phyloP scores from a whole-genome alignment of 805 yeast species.

The Candida fluviatilis region DNA sequence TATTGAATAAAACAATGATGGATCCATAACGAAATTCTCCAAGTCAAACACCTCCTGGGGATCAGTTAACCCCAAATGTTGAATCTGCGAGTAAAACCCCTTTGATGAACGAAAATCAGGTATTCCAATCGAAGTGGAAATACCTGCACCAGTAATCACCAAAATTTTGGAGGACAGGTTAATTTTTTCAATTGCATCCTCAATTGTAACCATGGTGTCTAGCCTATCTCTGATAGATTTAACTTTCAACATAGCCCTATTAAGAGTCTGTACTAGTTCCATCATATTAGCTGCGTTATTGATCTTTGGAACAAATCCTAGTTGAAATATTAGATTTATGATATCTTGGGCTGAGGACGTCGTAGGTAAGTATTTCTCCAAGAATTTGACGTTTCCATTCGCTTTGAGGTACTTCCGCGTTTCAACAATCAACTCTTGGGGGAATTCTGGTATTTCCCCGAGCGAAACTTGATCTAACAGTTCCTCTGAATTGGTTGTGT shows the following conservation, averaged over 20 bases:
- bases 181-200: slow-evolving; percentile 53
- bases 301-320: slow-evolving; percentile 54
- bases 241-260: slow-evolving; percentile 64
- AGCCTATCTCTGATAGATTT: slow-evolving; percentile 52
- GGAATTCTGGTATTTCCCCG: slow-evolving; percentile 6
- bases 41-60: slow-evolving; percentile 45
- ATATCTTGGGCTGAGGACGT: slow-evolving; percentile 58
- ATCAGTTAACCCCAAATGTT: slow-evolving; percentile 42
- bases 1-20: slow-evolving; percentile 36
- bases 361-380: slow-evolving; percentile 58
- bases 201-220: slow-evolving; percentile 51
- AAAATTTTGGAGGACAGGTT: slow-evolving; percentile 42
- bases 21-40: slow-evolving; percentile 33
- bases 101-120: slow-evolving; percentile 45
- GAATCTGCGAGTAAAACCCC: slow-evolving; percentile 60
- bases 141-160: slow-evolving; percentile 44
- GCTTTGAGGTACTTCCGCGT: slow-evolving; percentile 48
- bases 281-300: slow-evolving; percentile 42
- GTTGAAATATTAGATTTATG: slow-evolving; percentile 48
- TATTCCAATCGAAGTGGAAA: slow-evolving; percentile 41
- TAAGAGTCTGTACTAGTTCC: slow-evolving; percentile 48
- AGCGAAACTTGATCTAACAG: slow-evolving; percentile 9
- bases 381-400: slow-evolving; percentile 56
- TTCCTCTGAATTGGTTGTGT: slow-evolving; percentile 1
- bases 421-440: slow-evolving; percentile 12